A percentile compares a stretch with the other conserved stretches of the same genome.
These are phyloP conservation scores for Colletotrichum sp. DNA, from an alignment of 2,329 filamentous ascomycete species.

Conservation along the genomic window DNA sequence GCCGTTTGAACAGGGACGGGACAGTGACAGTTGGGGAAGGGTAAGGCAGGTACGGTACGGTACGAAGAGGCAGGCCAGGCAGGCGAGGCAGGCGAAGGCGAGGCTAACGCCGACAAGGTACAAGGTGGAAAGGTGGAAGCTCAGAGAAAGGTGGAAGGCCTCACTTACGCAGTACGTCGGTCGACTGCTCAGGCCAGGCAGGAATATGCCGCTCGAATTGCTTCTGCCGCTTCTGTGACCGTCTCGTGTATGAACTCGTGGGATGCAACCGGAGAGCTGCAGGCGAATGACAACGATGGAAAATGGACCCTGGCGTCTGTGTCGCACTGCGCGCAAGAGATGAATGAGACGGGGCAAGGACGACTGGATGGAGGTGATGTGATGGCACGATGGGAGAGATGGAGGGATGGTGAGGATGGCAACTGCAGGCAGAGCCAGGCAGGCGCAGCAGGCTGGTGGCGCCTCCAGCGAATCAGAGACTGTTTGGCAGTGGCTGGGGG, in stretches of 20 bases:
- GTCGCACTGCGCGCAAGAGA: conserved; percentile 1
- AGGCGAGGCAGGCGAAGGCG: neutral
- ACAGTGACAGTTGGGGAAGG: neutral
- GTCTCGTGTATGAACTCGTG: neutral
- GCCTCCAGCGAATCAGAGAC: neutral
- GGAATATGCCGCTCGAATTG: neutral
- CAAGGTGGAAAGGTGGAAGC: neutral
- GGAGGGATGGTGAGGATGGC: neutral
- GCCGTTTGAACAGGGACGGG: neutral
- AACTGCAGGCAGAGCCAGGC: neutral
- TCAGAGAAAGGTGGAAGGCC: neutral
- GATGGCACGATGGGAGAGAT: neutral
- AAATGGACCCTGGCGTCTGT: neutral
- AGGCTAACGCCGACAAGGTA: neutral
- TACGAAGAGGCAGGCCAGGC: neutral
- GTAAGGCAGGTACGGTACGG: neutral
- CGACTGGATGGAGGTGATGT: neutral
- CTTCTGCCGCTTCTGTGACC: neutral
- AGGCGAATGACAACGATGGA: neutral
- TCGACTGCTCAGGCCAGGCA: neutral
- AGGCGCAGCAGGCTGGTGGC: neutral
- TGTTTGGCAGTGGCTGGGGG: neutral
- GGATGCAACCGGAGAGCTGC: neutral
- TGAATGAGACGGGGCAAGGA: neutral
- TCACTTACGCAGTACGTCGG: neutral